Evolutionary conservation across 257 asterid genomes (phyloP), one percentile per base, ranked within the genome.

Genomic region (Solanum tarapatanum): DNA sequence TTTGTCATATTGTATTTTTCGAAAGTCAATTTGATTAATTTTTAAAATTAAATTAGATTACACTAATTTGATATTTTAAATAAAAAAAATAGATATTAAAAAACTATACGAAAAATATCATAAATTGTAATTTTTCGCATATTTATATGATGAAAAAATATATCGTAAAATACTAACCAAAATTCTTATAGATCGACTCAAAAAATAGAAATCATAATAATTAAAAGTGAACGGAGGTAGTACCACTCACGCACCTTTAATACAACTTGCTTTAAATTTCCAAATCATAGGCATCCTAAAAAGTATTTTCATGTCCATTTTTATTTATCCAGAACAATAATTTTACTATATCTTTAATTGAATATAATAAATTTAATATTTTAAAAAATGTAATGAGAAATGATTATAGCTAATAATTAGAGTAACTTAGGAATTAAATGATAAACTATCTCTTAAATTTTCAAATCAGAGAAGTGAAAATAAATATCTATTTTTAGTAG

Each of bases 1-100:
- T 51, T 16, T 16, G 3, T 51, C 0, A 51, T 14, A 0, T 16
- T 48, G 8, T 0, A 0, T 5, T 51, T 51, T 51, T 14, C 0
- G 3, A 51, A 51, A 51, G 3, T 51, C 3, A 51, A 51, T 51
- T 51, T 51, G 3, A 51, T 51, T 51, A 16, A 16, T 17, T 16
- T 51, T 51, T 0, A 51, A 6, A 51, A 6, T 51, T 51, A 17
- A 51, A 51, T 51, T 51, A 51, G 1, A 51, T 51, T 51, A 51
- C 3, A 51, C 7, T 16, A 16, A 6, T 51, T 51, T 6, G 0
- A 16, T 51, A 51, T 51, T 6, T 16, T 6, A 1, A 16, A 45
- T 0, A 45, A 51, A 51, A 6, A 51, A 51, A 2, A 5, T 51
- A 51, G 0, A 16, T 16, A 16, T 14, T 16, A 0, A 51, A 51